Evolutionary conservation across 2,329 filamentous ascomycete genomes (phyloP).

Genomic region (Colletotrichum gloeosporioides): DNA sequence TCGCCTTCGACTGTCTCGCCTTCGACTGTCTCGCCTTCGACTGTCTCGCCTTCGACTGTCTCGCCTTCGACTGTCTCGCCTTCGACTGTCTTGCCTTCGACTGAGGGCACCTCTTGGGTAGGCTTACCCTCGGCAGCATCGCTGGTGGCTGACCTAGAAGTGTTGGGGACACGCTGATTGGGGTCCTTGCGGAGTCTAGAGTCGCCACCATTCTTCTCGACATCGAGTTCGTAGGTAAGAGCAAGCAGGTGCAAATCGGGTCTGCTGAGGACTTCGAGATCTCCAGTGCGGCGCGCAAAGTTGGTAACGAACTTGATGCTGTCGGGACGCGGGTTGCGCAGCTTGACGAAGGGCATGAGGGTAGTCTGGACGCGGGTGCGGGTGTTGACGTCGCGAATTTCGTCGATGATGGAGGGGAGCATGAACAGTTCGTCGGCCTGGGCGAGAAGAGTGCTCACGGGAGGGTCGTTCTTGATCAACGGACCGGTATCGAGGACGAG

Average conservation of each 20-base stretch:
- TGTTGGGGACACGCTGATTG: slow-evolving; percentile 79
- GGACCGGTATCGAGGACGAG: slow-evolving; percentile 91
- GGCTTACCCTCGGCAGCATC: not conserved
- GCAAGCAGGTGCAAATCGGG: slow-evolving; percentile 91
- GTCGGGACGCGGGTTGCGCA: slow-evolving; percentile 75
- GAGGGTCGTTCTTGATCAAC: slow-evolving; percentile 90
- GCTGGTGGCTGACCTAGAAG: slow-evolving; percentile 59
- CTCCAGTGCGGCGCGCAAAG: slow-evolving; percentile 89
- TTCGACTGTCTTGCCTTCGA: slow-evolving; percentile 11
- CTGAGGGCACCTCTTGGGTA: slow-evolving; percentile 24
- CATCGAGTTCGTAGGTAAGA: slow-evolving; percentile 92
- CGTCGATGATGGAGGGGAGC: slow-evolving; percentile 82
- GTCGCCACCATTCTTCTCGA: slow-evolving; percentile 87
- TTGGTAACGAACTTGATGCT: slow-evolving; percentile 82
- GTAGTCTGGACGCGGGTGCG: slow-evolving; percentile 82
- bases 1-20: too few relatives aligned
- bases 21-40: slow-evolving; percentile 25
- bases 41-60: slow-evolving; percentile 21
- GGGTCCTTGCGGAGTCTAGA: slow-evolving; percentile 83
- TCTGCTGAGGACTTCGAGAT: slow-evolving; percentile 84
- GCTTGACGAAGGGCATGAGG: slow-evolving; percentile 81
- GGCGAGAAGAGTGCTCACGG: slow-evolving; percentile 80
- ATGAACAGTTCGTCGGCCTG: slow-evolving; percentile 82
- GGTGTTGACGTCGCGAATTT: slow-evolving; percentile 87
- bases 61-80: slow-evolving; percentile 20